Conservation (phyloP, 352 stramenopile species). For the Globisporangium recalcitrans region DNA sequence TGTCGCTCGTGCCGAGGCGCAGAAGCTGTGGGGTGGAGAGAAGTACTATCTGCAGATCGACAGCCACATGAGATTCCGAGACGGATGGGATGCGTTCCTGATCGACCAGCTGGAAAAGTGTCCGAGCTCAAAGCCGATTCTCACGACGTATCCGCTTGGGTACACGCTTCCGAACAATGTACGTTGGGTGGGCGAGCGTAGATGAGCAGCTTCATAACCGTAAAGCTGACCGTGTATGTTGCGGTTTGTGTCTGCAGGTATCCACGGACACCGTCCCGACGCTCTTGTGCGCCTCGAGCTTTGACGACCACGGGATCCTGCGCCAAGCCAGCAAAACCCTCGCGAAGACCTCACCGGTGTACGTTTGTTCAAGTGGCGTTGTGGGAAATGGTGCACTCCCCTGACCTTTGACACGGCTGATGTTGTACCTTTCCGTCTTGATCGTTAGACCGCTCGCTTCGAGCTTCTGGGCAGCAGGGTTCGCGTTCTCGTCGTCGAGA, state of each 20-base stretch:
- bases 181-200: not conserved
- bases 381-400: too few species aligned
- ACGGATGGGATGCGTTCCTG: constrained; percentile 88
- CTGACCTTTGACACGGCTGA: not conserved
- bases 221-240: not conserved
- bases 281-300: not conserved
- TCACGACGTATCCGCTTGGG: constrained; percentile 92
- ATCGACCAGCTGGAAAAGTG: constrained; percentile 64
- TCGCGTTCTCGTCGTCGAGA: not conserved
- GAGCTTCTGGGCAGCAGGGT: not conserved
- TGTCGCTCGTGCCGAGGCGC: constrained; percentile 27
- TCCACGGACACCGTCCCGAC: not conserved
- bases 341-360: not conserved
- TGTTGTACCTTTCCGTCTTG: not conserved
- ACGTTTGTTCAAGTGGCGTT: not conserved
- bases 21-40: constrained; percentile 82
- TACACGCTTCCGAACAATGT: constrained; percentile 41
- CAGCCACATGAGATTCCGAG: constrained; percentile 89
- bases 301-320: not conserved
- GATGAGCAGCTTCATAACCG: not conserved
- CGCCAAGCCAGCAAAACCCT: not conserved
- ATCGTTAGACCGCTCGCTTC: not conserved
- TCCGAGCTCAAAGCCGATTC: constrained; percentile 45
- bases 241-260: not conserved
- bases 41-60: constrained; percentile 93